Conservation (phyloP, 2,329 filamentous ascomycete species). For the Aspergillaceae sp. region DNA sequence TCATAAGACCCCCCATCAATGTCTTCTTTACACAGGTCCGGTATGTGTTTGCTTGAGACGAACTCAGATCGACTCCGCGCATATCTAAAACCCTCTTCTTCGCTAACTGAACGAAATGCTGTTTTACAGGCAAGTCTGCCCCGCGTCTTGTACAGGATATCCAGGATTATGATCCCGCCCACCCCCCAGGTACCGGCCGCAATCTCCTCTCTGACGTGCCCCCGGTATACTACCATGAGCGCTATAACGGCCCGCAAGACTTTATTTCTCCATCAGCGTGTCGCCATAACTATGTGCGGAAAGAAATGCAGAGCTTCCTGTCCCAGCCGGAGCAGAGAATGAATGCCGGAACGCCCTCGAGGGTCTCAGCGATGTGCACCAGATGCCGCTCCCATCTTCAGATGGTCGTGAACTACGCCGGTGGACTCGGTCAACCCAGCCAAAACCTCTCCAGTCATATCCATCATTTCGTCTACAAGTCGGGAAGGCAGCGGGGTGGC, state of each 20-base stretch:
- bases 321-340: constrained; percentile 34
- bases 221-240: constrained; percentile 37
- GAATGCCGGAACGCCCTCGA: constrained; percentile 42
- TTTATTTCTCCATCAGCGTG: constrained; percentile 42
- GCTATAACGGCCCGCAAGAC: constrained; percentile 26
- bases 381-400: constrained; percentile 56
- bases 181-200: constrained; percentile 36
- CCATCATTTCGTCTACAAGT: constrained; percentile 51
- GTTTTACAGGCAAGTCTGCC: constrained; percentile 41
- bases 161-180: constrained; percentile 36
- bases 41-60: constrained; percentile 14
- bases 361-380: constrained; percentile 53
- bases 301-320: constrained; percentile 46
- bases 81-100: no score
- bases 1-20: constrained; percentile 16
- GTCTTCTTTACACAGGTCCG: constrained; percentile 25
- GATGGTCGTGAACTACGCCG: constrained; percentile 46
- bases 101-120: not conserved
- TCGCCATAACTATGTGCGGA: constrained; percentile 51
- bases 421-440: constrained; percentile 36
- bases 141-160: constrained; percentile 42
- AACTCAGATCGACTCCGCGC: not conserved
- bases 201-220: constrained; percentile 53
- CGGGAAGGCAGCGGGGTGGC: constrained; percentile 24
- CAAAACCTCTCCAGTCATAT: constrained; percentile 45